A percentile compares a stretch with the other conserved stretches of the same genome.
phyloP scores from a whole-genome alignment of 352 stramenopile species.

The Globisporangium orthogonon region DNA sequence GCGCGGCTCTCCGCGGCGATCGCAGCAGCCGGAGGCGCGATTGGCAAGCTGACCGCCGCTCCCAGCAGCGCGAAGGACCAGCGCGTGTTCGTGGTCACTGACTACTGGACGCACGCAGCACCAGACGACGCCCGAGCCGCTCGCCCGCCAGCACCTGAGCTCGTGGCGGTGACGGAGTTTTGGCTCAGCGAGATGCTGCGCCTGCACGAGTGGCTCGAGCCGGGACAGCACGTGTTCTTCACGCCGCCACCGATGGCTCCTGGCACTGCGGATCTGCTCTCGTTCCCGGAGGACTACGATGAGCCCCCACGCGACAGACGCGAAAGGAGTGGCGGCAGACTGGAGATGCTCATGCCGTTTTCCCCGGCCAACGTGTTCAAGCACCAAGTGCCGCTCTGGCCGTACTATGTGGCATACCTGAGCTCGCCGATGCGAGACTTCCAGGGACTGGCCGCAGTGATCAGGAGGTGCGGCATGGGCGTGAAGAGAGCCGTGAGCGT shows the following conservation, averaged over 20 bases:
- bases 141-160: background rate
- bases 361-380: conserved; percentile 26
- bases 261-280: conserved; percentile 6
- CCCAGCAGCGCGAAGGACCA: background rate
- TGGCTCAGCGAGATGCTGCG: conserved; percentile 48
- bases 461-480: conserved; percentile 33
- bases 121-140: background rate
- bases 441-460: conserved; percentile 22
- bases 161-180: conserved; percentile 36
- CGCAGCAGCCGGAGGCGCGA: conserved; percentile 7
- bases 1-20: conserved; percentile 13
- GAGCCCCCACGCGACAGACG: background rate
- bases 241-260: conserved; percentile 19
- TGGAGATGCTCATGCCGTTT: conserved; percentile 33
- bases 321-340: background rate
- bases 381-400: conserved; percentile 56
- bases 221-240: conserved; percentile 39
- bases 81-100: conserved; percentile 36
- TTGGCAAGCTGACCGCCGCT: conserved; percentile 4
- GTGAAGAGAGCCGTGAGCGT: background rate
- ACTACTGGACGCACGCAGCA: conserved; percentile 40
- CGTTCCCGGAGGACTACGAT: conserved; percentile 29
- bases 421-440: conserved; percentile 30
- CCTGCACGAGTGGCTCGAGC: conserved; percentile 25
- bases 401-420: conserved; percentile 49